phyloP scores from a whole-genome alignment of 2,329 filamentous ascomycete genomes.

The Paramyrothecium roridum region DNA sequence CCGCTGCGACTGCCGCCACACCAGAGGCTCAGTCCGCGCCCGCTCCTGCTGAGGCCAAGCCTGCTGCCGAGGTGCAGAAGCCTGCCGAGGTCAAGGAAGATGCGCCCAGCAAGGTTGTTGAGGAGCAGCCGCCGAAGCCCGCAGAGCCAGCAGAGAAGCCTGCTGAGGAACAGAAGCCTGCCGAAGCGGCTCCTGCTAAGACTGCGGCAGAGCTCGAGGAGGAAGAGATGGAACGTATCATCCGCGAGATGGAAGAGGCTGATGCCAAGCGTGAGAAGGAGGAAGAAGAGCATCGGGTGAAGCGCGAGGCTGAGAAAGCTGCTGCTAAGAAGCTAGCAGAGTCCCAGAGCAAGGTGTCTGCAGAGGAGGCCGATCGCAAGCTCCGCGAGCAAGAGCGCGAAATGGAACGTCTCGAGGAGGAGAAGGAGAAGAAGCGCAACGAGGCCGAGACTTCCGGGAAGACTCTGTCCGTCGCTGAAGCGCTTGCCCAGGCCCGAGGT shows the following conservation, averaged over 20 bases:
- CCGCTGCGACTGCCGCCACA: constrained; percentile 26
- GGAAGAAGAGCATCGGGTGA: constrained; percentile 43
- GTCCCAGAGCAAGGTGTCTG: constrained; percentile 36
- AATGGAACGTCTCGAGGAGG: constrained; percentile 71
- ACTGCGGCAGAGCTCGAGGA: constrained; percentile 40
- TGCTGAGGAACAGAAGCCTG: constrained; percentile 22
- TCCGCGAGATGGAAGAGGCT: constrained; percentile 59
- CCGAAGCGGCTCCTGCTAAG: constrained; percentile 13
- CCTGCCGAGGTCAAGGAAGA: constrained; percentile 21
- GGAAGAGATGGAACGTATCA: constrained; percentile 57
- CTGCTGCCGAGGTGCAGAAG: constrained; percentile 21
- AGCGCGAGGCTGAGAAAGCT: constrained; percentile 41
- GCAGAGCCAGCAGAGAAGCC: constrained; percentile 19
- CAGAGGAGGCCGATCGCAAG: constrained; percentile 60
- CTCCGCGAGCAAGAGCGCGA: constrained; percentile 71
- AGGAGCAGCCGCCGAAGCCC: constrained; percentile 9
- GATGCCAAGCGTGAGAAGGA: constrained; percentile 48
- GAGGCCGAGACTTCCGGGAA: constrained; percentile 48
- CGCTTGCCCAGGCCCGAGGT: constrained; percentile 35
- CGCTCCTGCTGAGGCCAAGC: constrained; percentile 24
- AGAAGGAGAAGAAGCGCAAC: constrained; percentile 56
- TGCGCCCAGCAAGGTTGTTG: constrained; percentile 21
- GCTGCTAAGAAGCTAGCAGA: constrained; percentile 50
- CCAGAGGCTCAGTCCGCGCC: constrained; percentile 12
- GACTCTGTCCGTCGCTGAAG: constrained; percentile 48